These are phyloP conservation scores for Termitomyces sp. DNA, from an alignment of 768 basidiomycete species.

Conservation along the genomic window DNA sequence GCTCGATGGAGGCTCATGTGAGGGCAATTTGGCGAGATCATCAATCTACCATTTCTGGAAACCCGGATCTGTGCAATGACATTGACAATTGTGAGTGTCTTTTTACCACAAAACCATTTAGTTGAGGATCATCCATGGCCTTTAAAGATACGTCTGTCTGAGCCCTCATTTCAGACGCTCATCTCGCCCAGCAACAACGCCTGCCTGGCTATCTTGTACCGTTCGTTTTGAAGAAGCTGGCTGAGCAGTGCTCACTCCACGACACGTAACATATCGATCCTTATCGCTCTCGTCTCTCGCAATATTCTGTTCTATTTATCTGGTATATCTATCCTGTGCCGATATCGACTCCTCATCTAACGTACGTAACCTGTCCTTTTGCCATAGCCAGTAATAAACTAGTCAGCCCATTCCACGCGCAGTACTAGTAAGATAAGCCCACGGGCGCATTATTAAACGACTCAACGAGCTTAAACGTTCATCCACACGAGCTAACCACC, in stretches of 20 bases:
- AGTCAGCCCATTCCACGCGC: neutral
- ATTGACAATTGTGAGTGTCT: constrained; percentile 4
- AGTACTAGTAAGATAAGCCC: neutral
- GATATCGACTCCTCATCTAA: neutral
- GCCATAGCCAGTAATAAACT: neutral
- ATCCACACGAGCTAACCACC: neutral
- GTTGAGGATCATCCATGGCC: neutral
- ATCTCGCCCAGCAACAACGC: neutral
- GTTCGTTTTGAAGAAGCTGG: constrained; percentile 8
- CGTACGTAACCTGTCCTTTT: neutral
- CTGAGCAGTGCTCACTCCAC: constrained; percentile 11
- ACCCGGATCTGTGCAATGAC: neutral
- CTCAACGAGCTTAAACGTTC: neutral
- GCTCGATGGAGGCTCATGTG: neutral
- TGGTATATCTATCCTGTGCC: neutral
- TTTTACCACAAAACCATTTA: constrained; percentile 5
- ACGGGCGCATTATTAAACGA: neutral
- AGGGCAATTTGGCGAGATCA: neutral
- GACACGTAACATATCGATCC: neutral
- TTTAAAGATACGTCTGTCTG: neutral
- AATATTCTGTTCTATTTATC: neutral
- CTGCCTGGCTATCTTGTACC: neutral
- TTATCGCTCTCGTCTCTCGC: neutral
- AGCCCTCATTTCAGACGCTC: neutral
- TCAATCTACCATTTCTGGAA: constrained; percentile 3